A percentile compares a stretch with the other conserved stretches of the same genome.
These are phyloP conservation scores for Hortaea werneckii DNA, from an alignment of 2,329 filamentous ascomycete species.

Conservation along the genomic window DNA sequence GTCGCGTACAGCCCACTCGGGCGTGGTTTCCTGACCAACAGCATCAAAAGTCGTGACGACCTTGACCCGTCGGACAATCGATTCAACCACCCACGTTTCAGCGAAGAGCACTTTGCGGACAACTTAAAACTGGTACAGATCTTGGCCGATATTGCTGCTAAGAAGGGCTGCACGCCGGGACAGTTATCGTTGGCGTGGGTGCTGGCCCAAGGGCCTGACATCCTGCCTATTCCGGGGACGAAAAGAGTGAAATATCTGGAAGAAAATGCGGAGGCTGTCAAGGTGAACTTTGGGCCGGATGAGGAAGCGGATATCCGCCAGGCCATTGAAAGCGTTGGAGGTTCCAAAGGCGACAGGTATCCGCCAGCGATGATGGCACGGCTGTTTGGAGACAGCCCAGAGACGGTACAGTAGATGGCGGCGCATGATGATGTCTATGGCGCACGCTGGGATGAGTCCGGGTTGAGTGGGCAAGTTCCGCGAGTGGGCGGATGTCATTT, in stretches of 20 bases:
- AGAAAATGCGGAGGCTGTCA: conserved; percentile 15
- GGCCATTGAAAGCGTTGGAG: conserved; percentile 22
- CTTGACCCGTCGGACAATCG: conserved; percentile 25
- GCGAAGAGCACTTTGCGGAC: conserved; percentile 18
- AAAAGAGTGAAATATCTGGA: conserved; percentile 19
- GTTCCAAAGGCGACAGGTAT: conserved; percentile 19
- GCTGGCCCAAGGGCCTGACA: conserved; percentile 19
- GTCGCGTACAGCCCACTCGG: conserved; percentile 34
- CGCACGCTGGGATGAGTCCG: no score
- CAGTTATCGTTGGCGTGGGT: conserved; percentile 25
- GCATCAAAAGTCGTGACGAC: conserved; percentile 30
- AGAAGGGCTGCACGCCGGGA: conserved; percentile 21
- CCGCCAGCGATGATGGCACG: conserved; percentile 19
- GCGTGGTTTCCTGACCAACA: conserved; percentile 25
- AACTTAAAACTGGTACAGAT: conserved; percentile 25
- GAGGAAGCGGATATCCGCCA: conserved; percentile 19
- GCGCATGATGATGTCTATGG: no score
- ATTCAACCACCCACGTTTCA: conserved; percentile 21
- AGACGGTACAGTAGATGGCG: neutral
- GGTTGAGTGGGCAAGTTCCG: no score
- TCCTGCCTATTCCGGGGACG: conserved; percentile 18
- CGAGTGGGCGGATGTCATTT: no score
- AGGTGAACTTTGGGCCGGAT: conserved; percentile 15
- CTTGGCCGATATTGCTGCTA: conserved; percentile 16
- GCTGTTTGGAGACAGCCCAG: conserved; percentile 17